phyloP scores from a whole-genome alignment of 768 basidiomycete species.

The Rhodotorula sphaerocarpa region DNA sequence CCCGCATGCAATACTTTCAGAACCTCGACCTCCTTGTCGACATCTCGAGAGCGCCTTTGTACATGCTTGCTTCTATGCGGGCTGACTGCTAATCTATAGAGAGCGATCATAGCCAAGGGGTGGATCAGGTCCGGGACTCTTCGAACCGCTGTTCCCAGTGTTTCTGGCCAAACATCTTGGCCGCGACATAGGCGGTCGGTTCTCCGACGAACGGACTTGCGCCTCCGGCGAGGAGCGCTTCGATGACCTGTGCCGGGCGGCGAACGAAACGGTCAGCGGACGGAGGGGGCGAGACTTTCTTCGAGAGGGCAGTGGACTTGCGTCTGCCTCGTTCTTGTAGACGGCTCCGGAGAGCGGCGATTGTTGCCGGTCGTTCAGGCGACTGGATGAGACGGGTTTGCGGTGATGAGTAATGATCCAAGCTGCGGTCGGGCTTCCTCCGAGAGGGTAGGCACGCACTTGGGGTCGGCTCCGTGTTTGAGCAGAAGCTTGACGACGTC shows the following conservation, averaged over 20 bases:
- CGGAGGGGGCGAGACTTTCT: too few species aligned
- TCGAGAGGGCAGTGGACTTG: too few species aligned
- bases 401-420: too few species aligned
- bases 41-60: too few species aligned
- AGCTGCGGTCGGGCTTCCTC: background rate
- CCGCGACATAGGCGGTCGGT: slow-evolving; percentile 62
- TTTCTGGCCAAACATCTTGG: slow-evolving; percentile 59
- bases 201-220: slow-evolving; percentile 61
- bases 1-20: background rate
- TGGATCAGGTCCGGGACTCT: too few species aligned
- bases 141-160: slow-evolving; percentile 11
- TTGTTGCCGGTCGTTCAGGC: slow-evolving; percentile 63
- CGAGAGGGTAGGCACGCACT: slow-evolving; percentile 4
- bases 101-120: too few species aligned
- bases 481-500: slow-evolving; percentile 54
- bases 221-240: slow-evolving; percentile 51
- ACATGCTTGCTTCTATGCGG: too few species aligned
- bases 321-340: slow-evolving; percentile 59
- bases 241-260: slow-evolving; percentile 50
- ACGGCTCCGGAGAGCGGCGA: slow-evolving; percentile 68
- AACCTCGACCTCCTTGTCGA: background rate
- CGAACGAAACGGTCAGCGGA: too few species aligned
- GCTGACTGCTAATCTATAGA: too few species aligned
- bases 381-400: too few species aligned
- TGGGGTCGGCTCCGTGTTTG: slow-evolving; percentile 52